These are phyloP conservation scores for Annona cherimola DNA, from an alignment of 164 flowering plant species.

Conservation along the genomic window DNA sequence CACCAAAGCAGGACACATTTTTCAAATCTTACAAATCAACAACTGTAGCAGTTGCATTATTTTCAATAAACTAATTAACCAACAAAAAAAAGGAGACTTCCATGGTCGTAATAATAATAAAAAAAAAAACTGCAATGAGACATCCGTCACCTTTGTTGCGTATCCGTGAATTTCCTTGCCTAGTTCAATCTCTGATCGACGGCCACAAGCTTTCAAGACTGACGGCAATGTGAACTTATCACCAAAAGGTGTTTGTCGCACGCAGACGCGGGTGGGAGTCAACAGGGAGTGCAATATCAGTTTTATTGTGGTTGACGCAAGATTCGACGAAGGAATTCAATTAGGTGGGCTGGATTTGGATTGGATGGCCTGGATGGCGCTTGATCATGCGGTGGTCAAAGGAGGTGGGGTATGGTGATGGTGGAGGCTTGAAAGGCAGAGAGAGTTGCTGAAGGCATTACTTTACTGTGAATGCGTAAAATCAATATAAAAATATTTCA, in stretches of 20 bases:
- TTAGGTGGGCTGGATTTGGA: constrained; percentile 19
- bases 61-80: constrained; percentile 22
- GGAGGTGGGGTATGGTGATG: constrained; percentile 11
- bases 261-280: constrained; percentile 49
- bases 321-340: constrained; percentile 40
- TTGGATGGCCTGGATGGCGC: constrained; percentile 19
- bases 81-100: constrained; percentile 11
- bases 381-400: constrained; percentile 39
- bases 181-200: constrained; percentile 15
- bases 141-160: constrained; percentile 30
- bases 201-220: constrained; percentile 44
- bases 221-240: constrained; percentile 46
- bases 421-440: constrained; percentile 8
- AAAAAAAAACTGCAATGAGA: constrained; percentile 33
- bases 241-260: constrained; percentile 14
- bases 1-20: constrained; percentile 30
- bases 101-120: constrained; percentile 32
- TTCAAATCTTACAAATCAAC: constrained; percentile 47
- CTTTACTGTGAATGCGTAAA: no score
- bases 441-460: constrained; percentile 11
- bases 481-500: no score
- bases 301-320: constrained; percentile 33
- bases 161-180: constrained; percentile 57
- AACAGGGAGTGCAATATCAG: constrained; percentile 27
- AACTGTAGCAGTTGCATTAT: constrained; percentile 40